Percentiles rank a stretch among this genome's conserved stretches.
phyloP scores from a whole-genome alignment of 768 basidiomycete genomes.

The Infundibulicybe gibba region DNA sequence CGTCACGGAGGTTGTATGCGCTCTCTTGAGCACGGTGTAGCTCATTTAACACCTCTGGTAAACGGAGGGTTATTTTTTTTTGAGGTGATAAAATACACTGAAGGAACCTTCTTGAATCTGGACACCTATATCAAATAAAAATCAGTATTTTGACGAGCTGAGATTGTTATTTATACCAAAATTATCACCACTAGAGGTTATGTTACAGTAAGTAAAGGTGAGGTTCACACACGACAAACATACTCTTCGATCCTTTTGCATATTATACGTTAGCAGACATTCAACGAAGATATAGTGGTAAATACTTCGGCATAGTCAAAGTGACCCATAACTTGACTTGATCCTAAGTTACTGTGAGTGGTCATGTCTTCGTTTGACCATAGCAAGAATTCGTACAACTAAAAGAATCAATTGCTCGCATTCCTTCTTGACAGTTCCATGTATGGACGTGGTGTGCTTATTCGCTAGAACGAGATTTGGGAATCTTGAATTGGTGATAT shows the following conservation, averaged over 20 bases:
- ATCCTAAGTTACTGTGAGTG: slow-evolving; percentile 40
- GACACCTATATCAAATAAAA: slow-evolving; percentile 45
- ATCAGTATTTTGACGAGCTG: slow-evolving; percentile 1
- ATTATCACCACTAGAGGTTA: slow-evolving; percentile 60
- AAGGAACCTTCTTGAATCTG: slow-evolving; percentile 73
- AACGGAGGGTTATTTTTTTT: not conserved
- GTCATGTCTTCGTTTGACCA: not conserved
- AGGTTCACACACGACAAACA: slow-evolving; percentile 15
- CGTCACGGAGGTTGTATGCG: slow-evolving; percentile 71
- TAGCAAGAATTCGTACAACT: slow-evolving; percentile 36
- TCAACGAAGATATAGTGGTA: slow-evolving; percentile 1
- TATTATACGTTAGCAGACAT: not conserved
- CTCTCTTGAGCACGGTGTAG: slow-evolving; percentile 78
- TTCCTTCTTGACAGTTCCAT: slow-evolving; percentile 58
- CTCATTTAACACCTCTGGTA: slow-evolving; percentile 68
- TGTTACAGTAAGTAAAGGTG: not conserved
- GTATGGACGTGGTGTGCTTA: slow-evolving; percentile 47
- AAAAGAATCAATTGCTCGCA: slow-evolving; percentile 57
- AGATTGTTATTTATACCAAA: slow-evolving; percentile 44
- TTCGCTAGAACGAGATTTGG: slow-evolving; percentile 52
- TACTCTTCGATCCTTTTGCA: slow-evolving; percentile 64
- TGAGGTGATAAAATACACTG: not conserved
- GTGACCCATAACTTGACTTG: slow-evolving; percentile 80
- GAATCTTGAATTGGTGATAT: slow-evolving; percentile 32
- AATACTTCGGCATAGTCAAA: slow-evolving; percentile 74